Conservation (phyloP, 257 asterid genomes). For the Henckelia pumila region DNA sequence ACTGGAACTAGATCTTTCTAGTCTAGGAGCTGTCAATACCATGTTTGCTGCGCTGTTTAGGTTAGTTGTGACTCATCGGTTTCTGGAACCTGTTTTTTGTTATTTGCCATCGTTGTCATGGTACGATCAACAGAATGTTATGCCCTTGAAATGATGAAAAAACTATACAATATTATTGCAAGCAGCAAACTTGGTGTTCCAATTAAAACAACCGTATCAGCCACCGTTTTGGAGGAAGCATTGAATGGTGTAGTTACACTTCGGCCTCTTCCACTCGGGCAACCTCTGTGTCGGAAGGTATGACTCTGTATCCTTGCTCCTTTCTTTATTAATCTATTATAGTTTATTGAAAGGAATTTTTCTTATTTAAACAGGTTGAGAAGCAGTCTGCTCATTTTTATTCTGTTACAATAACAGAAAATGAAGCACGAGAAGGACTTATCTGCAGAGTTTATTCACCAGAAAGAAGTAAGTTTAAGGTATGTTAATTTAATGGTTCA, state of each 20-base stretch:
- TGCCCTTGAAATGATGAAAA: conserved; percentile 19
- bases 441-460: conserved; percentile 80
- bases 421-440: conserved; percentile 80
- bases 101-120: conserved; percentile 6
- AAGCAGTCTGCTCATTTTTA: conserved; percentile 96
- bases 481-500: conserved; percentile 20
- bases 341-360: conserved; percentile 25
- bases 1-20: conserved; percentile 95
- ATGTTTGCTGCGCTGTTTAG: conserved; percentile 98
- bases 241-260: conserved; percentile 68
- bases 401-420: conserved; percentile 78
- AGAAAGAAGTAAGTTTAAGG: conserved; percentile 97
- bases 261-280: conserved; percentile 71
- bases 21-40: conserved; percentile 92
- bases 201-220: conserved; percentile 90
- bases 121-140: conserved; percentile 6
- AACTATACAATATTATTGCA: conserved; percentile 24
- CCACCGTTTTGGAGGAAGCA: conserved; percentile 95
- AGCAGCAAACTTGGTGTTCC: conserved; percentile 97
- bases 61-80: conserved; percentile 36
- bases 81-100: conserved; percentile 13
- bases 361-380: conserved; percentile 69
- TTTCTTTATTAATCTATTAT: conserved; percentile 15
- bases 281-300: conserved; percentile 82
- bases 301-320: conserved; percentile 13